Conservation (phyloP, 345 rosid genomes). For the Sonneratia caseolaris region DNA sequence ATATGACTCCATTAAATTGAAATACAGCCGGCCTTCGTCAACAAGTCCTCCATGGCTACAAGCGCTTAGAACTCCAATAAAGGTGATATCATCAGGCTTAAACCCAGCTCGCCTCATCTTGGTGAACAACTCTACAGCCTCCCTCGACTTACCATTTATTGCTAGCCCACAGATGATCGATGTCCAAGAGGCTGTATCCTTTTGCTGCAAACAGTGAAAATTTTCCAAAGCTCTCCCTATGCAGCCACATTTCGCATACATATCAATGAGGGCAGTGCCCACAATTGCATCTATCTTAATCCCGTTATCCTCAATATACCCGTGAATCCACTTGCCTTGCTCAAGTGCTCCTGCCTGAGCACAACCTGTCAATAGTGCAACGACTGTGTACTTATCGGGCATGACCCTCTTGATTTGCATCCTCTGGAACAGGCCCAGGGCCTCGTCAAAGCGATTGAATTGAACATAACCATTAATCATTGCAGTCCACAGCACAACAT, state of each 20-base stretch:
- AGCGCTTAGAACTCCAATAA: conserved; percentile 63
- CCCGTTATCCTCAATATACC: conserved; percentile 36
- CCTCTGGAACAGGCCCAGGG: conserved; percentile 38
- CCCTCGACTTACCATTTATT: conserved; percentile 44
- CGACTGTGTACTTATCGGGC: conserved; percentile 55
- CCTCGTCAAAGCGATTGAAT: conserved; percentile 49
- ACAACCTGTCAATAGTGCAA: conserved; percentile 67
- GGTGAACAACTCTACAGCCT: conserved; percentile 43
- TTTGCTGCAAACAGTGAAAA: conserved; percentile 35
- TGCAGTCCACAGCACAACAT: conserved; percentile 76
- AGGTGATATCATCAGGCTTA: conserved; percentile 56
- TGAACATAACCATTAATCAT: conserved; percentile 83
- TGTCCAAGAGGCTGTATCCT: conserved; percentile 65
- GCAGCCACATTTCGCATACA: conserved; percentile 73
- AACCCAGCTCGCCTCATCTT: conserved; percentile 40
- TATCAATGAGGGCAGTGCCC: conserved; percentile 65
- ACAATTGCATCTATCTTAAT: conserved; percentile 42
- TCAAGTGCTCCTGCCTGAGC: conserved; percentile 67
- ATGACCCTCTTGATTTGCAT: conserved; percentile 45
- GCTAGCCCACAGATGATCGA: conserved; percentile 68
- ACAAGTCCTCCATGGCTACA: conserved; percentile 81
- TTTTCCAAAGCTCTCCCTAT: conserved; percentile 48
- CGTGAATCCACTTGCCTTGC: conserved; percentile 81
- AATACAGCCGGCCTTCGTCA: conserved; percentile 44
- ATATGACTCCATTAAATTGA: conserved; percentile 43